These are phyloP conservation scores for Chaetomiaceae sp. DNA, from an alignment of 2,329 filamentous ascomycete genomes.

Conservation along the genomic window DNA sequence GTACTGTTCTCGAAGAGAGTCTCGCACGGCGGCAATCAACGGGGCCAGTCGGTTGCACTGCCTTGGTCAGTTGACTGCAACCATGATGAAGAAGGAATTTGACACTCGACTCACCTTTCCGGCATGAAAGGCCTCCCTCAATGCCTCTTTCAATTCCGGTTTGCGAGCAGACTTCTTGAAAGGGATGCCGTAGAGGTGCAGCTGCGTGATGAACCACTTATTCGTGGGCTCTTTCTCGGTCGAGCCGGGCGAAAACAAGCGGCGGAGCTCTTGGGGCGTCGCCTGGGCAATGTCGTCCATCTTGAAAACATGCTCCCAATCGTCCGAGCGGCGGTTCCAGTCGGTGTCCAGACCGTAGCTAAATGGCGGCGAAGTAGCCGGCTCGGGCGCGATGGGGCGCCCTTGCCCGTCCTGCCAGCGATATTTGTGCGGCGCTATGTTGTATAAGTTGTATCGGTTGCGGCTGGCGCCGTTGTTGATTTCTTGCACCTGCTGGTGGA, in stretches of 20 bases:
- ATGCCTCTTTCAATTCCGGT: background rate
- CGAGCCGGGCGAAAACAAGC: background rate
- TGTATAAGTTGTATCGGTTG: too few relatives aligned
- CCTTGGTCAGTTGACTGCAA: background rate
- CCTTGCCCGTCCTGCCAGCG: too few relatives aligned
- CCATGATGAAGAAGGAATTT: too few relatives aligned
- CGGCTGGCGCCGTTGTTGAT: too few relatives aligned
- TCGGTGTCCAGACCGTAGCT: background rate
- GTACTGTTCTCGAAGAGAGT: background rate
- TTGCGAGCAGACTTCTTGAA: background rate
- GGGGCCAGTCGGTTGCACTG: background rate
- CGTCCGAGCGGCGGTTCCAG: too few relatives aligned
- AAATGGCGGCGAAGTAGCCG: background rate
- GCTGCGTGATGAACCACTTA: slow-evolving; percentile 1
- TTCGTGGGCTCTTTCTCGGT: background rate
- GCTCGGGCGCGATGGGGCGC: background rate
- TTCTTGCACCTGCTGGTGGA: too few relatives aligned
- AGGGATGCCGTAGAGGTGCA: background rate
- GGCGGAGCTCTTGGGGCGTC: background rate
- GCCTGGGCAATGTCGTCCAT: background rate
- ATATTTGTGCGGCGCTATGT: too few relatives aligned
- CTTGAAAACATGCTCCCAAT: background rate
- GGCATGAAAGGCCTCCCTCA: background rate
- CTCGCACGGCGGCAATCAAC: background rate
- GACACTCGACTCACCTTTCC: background rate